Evolutionary conservation across 1,284 basidiomycete species (phyloP).

Genomic region (Tilletia walkeri): DNA sequence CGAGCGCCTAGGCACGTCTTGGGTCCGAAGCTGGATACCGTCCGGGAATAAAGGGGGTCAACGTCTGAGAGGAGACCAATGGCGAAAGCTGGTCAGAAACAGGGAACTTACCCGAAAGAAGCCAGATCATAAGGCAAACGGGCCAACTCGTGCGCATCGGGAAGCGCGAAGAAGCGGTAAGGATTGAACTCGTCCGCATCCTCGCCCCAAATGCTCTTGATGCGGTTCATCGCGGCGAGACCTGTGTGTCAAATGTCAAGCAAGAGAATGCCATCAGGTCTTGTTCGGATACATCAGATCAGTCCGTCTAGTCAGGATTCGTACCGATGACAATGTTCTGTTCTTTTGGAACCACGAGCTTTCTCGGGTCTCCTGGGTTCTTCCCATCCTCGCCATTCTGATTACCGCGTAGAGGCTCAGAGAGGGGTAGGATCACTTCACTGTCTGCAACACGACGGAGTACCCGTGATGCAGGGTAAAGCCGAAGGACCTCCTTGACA

Average conservation of each 20-base stretch:
- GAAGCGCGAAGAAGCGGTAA: not conserved
- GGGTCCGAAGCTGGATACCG: not conserved
- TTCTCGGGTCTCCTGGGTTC: not conserved
- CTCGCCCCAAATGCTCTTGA: not conserved
- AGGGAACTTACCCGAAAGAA: not conserved
- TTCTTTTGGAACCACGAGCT: not conserved
- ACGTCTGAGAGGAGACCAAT: not conserved
- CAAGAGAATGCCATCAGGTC: not conserved
- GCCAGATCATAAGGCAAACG: not conserved
- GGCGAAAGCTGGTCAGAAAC: not conserved
- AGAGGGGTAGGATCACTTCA: not conserved
- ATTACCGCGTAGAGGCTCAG: not conserved
- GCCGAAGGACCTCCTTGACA: not conserved
- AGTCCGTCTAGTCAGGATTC: not conserved
- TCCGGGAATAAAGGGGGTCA: no score
- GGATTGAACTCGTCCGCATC: not conserved
- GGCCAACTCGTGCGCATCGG: not conserved
- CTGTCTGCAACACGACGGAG: not conserved
- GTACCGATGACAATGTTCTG: slow-evolving; percentile 1
- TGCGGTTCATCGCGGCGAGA: not conserved
- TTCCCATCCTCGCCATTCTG: not conserved
- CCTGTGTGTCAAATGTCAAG: not conserved
- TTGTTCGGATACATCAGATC: no score
- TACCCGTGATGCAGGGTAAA: not conserved
- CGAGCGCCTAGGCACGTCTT: slow-evolving; percentile 8